phyloP scores from a whole-genome alignment of 2,329 filamentous ascomycete species.

The Tympanopsis confertula region DNA sequence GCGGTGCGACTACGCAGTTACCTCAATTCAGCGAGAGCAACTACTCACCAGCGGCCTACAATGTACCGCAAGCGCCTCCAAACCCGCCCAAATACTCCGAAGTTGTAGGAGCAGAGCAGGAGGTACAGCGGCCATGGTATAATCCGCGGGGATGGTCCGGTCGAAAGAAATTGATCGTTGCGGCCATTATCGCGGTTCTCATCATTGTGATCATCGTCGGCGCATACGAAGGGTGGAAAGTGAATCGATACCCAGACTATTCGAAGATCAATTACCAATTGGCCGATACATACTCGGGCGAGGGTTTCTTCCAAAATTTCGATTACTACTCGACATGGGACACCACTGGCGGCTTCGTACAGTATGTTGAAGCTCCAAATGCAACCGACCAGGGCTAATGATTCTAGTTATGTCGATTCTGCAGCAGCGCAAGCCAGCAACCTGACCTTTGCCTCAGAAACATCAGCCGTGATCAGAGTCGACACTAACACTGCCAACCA shows the following conservation, averaged over 20 bases:
- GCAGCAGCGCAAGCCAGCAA: slow-evolving; percentile 27
- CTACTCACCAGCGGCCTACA: too few species aligned
- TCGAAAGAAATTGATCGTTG: background rate
- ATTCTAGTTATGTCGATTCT: slow-evolving; percentile 23
- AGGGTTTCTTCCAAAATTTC: slow-evolving; percentile 29
- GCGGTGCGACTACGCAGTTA: too few species aligned
- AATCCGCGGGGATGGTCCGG: background rate
- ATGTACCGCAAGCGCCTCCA: too few species aligned
- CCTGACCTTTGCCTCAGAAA: slow-evolving; percentile 44
- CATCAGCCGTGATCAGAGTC: slow-evolving; percentile 43
- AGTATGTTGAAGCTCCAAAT: slow-evolving; percentile 20
- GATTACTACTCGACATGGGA: slow-evolving; percentile 29
- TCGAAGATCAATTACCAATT: slow-evolving; percentile 22
- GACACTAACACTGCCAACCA: slow-evolving; percentile 47
- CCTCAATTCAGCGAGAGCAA: too few species aligned
- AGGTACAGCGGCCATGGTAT: background rate
- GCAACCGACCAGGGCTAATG: background rate
- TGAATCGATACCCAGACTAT: slow-evolving; percentile 29
- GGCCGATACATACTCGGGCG: slow-evolving; percentile 25
- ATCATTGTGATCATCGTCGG: slow-evolving; percentile 4
- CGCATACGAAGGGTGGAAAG: slow-evolving; percentile 18
- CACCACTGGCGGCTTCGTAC: slow-evolving; percentile 29
- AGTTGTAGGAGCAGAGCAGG: too few species aligned
- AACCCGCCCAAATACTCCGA: too few species aligned
- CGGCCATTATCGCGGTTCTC: background rate